Evolutionary conservation across 768 basidiomycete genomes (phyloP), one percentile per base, ranked within the genome.

Genomic region (Naganishia vaughanmartiniae): DNA sequence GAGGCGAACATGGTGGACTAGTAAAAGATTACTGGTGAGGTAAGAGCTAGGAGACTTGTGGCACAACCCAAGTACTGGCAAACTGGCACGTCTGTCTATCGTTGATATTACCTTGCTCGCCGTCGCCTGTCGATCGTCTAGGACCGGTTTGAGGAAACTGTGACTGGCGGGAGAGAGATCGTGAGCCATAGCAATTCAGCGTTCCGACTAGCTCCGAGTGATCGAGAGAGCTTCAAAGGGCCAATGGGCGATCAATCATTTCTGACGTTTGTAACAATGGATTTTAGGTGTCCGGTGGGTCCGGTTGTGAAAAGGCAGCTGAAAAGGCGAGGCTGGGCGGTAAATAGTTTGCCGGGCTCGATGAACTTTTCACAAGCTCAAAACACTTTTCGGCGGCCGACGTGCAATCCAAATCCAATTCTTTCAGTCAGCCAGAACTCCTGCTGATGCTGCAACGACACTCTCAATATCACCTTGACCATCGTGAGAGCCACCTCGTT

Each of bases 401-500:
- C 53, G 19, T 4, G 26, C 17, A 30, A 15, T 15, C 53, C 28
- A 24, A 30, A 24, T 54, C 53, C 53, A 54, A 10, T 10, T 15
- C 42, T 15, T 7, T 15, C 42, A 9, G 15, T 42, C 15, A 42
- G 42, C 34, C 34, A 36, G 34, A 36, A 12, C 34, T 36, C 34
- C 34, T 5, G 34, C 34, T 12, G n/a, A n/a, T n/a, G n/a, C 12
- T 12, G 34, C 42, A 42, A 42, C 42, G 42, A 42, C 5, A 42
- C 42, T 11, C 42, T 42, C 54, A 56, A 19, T 26, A 30, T 34
- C 54, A 19, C 24, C n/a, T 58, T 58, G 57, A 39, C 57, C 57
- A 58, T 58, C 57, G 57, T 58, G 57, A 58, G 57, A 58, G 57
- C 57, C 57, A 58, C 54, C 19, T 56, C 54, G 21, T n/a, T 26